Conservation (phyloP, 2,329 filamentous ascomycete genomes). For the Aaosphaeria arxii region DNA sequence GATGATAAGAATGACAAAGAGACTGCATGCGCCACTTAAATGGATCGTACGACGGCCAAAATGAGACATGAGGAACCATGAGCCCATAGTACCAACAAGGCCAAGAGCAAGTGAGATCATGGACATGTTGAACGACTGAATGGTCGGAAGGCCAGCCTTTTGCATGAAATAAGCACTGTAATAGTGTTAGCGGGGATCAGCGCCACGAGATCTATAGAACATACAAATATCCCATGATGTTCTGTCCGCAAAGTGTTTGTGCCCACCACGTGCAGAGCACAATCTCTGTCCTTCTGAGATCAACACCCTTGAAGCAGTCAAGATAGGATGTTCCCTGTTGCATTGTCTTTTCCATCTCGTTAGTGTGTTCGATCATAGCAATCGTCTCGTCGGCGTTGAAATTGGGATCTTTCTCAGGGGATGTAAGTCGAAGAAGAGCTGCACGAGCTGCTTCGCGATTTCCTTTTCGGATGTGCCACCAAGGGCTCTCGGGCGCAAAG, state of each 20-base stretch:
- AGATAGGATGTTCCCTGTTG: slow-evolving; percentile 64
- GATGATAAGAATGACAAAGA: slow-evolving; percentile 66
- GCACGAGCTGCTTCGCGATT: slow-evolving; percentile 62
- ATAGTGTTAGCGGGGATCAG: slow-evolving; percentile 3
- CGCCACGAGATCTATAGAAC: not conserved
- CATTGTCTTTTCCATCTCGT: slow-evolving; percentile 72
- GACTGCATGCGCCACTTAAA: slow-evolving; percentile 59
- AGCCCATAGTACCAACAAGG: slow-evolving; percentile 73
- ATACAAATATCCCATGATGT: slow-evolving; percentile 43
- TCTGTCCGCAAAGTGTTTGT: slow-evolving; percentile 43
- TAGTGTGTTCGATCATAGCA: slow-evolving; percentile 88
- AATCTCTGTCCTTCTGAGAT: slow-evolving; percentile 74
- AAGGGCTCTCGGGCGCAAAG: slow-evolving; percentile 67
- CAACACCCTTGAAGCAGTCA: slow-evolving; percentile 77
- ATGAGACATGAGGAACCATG: slow-evolving; percentile 78
- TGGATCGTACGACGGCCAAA: slow-evolving; percentile 74
- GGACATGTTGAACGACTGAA: slow-evolving; percentile 43
- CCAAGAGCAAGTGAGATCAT: slow-evolving; percentile 60
- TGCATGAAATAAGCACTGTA: slow-evolving; percentile 45
- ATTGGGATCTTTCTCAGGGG: slow-evolving; percentile 58
- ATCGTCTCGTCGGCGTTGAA: slow-evolving; percentile 53
- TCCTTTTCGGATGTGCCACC: slow-evolving; percentile 68
- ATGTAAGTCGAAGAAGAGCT: slow-evolving; percentile 63
- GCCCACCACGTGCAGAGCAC: slow-evolving; percentile 49
- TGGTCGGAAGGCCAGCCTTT: slow-evolving; percentile 41